Base-by-base conservation (phyloP, 257 asterid species). In the Schizonepeta tenuifolia region DNA sequence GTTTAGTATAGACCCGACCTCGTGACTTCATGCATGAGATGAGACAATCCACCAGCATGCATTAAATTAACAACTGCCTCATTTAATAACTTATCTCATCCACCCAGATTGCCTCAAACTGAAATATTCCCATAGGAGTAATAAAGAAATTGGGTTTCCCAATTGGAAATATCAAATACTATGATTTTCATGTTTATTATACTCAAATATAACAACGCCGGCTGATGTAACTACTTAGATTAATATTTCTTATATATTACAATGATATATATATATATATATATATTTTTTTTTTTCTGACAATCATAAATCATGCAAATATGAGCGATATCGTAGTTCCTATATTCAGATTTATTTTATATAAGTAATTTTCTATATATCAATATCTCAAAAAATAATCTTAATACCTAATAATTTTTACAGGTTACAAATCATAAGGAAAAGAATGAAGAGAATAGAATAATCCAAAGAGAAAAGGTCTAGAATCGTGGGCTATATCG, bases 1-100 rank as follows among this genome's bases (percentile, higher is more conserved):
- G 31, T 11, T 20, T 20, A 20, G 1, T 13, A 41, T 21, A 12
- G 10, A 20, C 17, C 9, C 1, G 36, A 11, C 35, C 8, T 36
- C 36, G 67, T 20, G 3, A 5, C 35, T 5, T 18, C 36, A 38
- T 63, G 69, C 54, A 21, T 64, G 69, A 64, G n/a, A 21, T 64
- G 69, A 64, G n/a, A 10, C 26, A 38, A 6, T 18, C 67, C 44
- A n/a, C 33, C 26, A 62, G 21, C 65, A 59, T 59, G 65, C 65
- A 31, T 31, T 59, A n/a, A 33, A n/a, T 33, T 17, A n/a, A 9
- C 21, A 46, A 47, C 53, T 71, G 62, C 12, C 49, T 18, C 50
- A 58, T 58, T 58, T 65, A 65, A 13, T 65, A 31, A 26, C 47
- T 69, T 31, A 31, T 31, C 6, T 31, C 35, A 31, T 31, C 65